Conservation (phyloP, 2,329 filamentous ascomycete genomes). For the Herpomyces periplanetae region DNA sequence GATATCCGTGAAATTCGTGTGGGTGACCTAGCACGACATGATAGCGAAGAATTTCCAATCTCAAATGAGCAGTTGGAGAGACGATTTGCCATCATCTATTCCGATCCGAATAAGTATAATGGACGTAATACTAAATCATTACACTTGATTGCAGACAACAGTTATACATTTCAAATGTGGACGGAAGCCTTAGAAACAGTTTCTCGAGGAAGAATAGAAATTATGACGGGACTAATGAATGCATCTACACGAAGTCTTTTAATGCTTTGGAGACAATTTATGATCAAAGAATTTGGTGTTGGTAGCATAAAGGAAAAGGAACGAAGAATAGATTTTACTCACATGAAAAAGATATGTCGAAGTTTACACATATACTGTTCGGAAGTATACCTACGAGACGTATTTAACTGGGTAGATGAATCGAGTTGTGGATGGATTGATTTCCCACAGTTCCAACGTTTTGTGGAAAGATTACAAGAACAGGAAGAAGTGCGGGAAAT, state of each 20-base stretch:
- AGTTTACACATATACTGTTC: conserved; percentile 73
- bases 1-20: conserved; percentile 68
- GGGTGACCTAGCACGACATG: conserved; percentile 48
- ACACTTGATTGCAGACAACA: conserved; percentile 43
- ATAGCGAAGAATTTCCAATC: conserved; percentile 42
- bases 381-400: conserved; percentile 24
- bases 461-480: conserved; percentile 44
- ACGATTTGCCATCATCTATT: conserved; percentile 73
- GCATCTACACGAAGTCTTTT: conserved; percentile 40
- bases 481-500: conserved; percentile 40
- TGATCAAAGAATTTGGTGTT: conserved; percentile 22
- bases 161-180: conserved; percentile 35
- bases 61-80: conserved; percentile 22
- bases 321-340: conserved; percentile 32
- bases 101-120: conserved; percentile 33
- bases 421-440: conserved; percentile 23
- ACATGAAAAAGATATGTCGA: conserved; percentile 46
- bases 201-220: conserved; percentile 44
- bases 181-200: conserved; percentile 45
- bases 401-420: conserved; percentile 33
- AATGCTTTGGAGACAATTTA: conserved; percentile 53
- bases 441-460: conserved; percentile 42
- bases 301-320: conserved; percentile 14
- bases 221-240: conserved; percentile 60
- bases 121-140: conserved; percentile 29